Conservation (phyloP, 768 basidiomycete genomes). For the Auriscalpium vulgare region DNA sequence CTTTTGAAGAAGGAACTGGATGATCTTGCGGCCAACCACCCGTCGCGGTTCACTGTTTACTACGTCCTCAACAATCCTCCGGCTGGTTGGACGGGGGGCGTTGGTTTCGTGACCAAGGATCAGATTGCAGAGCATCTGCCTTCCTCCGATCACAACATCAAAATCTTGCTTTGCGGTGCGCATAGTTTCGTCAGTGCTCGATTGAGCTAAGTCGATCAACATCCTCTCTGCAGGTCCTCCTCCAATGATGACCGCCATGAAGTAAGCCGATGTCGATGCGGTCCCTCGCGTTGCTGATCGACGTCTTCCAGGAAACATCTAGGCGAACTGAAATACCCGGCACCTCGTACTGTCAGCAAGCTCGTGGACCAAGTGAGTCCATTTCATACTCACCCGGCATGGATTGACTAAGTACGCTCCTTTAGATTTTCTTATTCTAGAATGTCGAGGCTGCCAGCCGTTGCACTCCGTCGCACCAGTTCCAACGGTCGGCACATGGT, state of each 20-base stretch:
- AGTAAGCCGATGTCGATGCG: conserved; percentile 34
- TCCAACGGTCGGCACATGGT: no score
- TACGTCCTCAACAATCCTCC: conserved; percentile 97
- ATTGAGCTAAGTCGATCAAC: background rate
- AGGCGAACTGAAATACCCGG: conserved; percentile 78
- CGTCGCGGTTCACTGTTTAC: conserved; percentile 65
- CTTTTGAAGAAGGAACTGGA: conserved; percentile 86
- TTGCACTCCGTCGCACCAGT: no score
- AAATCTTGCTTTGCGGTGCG: conserved; percentile 81
- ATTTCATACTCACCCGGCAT: no score
- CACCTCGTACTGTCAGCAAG: conserved; percentile 88
- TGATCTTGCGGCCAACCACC: conserved; percentile 55
- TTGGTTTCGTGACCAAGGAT: conserved; percentile 89
- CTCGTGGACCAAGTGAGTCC: conserved; percentile 69
- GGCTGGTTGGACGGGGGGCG: conserved; percentile 75
- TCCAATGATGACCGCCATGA: conserved; percentile 75
- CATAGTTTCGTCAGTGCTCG: background rate
- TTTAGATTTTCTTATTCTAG: no score
- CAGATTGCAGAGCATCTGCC: conserved; percentile 83
- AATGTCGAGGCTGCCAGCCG: no score
- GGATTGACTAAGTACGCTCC: no score
- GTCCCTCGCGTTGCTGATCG: conserved; percentile 7
- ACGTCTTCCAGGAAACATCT: conserved; percentile 66
- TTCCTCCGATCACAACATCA: conserved; percentile 54
- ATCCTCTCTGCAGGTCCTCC: conserved; percentile 44